These are phyloP conservation scores for Thermothelomyces thermophilus DNA, from an alignment of 2,329 filamentous ascomycete species.

Conservation along the genomic window DNA sequence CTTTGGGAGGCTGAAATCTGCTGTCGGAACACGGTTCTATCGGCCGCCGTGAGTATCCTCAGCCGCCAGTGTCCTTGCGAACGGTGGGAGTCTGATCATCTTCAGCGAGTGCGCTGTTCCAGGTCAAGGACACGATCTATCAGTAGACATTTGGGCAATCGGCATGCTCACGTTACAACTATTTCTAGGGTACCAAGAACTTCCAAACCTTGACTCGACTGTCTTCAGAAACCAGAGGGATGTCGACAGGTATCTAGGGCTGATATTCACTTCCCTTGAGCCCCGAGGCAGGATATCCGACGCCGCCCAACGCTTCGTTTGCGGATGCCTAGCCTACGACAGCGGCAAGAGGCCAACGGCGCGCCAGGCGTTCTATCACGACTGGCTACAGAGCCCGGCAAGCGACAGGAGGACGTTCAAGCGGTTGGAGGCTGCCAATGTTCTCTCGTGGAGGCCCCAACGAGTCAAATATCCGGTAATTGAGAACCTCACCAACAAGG, in stretches of 20 bases:
- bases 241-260: constrained; percentile 13
- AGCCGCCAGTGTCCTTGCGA: rapidly evolving
- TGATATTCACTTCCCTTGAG: constrained; percentile 2
- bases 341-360: constrained; percentile 31
- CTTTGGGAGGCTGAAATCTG: constrained; percentile 37
- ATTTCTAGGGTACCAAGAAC: constrained; percentile 22
- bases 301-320: constrained; percentile 30
- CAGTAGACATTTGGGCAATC: constrained; percentile 48
- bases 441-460: constrained; percentile 18
- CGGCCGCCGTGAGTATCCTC: constrained; percentile 42
- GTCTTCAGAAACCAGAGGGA: constrained; percentile 12
- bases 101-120: constrained; percentile 36
- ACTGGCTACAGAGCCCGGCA: constrained; percentile 30
- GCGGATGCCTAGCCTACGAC: constrained; percentile 30
- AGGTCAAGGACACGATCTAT: constrained; percentile 28
- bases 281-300: constrained; percentile 19
- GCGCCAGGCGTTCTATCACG: constrained; percentile 29
- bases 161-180: constrained; percentile 40
- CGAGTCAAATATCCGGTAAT: constrained; percentile 15
- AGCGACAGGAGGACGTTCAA: constrained; percentile 15
- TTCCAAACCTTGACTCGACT: constrained; percentile 19
- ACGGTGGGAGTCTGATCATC: background rate
- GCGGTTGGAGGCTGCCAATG: constrained; percentile 11
- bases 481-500: constrained; percentile 12
- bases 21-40: constrained; percentile 41